These are phyloP conservation scores for Rugonectria rugulosa DNA, from an alignment of 2,329 filamentous ascomycete genomes.

Conservation along the genomic window DNA sequence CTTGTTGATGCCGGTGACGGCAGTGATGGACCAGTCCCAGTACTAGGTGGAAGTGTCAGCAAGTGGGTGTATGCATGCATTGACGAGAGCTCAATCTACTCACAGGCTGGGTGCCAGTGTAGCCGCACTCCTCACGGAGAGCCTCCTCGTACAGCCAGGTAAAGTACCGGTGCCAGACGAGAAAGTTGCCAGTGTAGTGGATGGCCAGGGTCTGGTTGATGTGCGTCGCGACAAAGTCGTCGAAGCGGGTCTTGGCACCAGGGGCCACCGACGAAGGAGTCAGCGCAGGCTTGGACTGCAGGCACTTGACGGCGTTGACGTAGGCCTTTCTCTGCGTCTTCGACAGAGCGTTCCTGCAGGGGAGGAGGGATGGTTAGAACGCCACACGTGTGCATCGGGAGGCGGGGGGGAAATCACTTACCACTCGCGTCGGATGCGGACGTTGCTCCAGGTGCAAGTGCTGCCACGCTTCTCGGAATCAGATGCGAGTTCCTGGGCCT, in stretches of 20 bases:
- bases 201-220: constrained; percentile 55
- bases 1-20: constrained; percentile 44
- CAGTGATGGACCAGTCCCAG: constrained; percentile 55
- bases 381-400: not conserved
- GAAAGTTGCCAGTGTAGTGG: constrained; percentile 49
- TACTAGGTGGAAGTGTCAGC: constrained; percentile 45
- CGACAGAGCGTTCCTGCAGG: constrained; percentile 36
- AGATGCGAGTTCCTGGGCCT: constrained; percentile 30
- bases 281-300: constrained; percentile 48
- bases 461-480: constrained; percentile 31
- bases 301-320: constrained; percentile 54
- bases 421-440: constrained; percentile 44
- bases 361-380: constrained; percentile 19
- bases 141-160: constrained; percentile 44
- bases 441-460: constrained; percentile 39
- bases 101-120: constrained; percentile 50
- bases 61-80: not conserved
- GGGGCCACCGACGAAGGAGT: constrained; percentile 45
- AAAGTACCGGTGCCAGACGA: constrained; percentile 44
- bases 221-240: constrained; percentile 59
- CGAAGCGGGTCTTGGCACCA: constrained; percentile 54
- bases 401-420: constrained; percentile 36
- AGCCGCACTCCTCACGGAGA: constrained; percentile 43
- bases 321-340: constrained; percentile 45
- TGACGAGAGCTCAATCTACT: not conserved